phyloP scores from a whole-genome alignment of 768 basidiomycete genomes.

The Auricularia auricula-judae region DNA sequence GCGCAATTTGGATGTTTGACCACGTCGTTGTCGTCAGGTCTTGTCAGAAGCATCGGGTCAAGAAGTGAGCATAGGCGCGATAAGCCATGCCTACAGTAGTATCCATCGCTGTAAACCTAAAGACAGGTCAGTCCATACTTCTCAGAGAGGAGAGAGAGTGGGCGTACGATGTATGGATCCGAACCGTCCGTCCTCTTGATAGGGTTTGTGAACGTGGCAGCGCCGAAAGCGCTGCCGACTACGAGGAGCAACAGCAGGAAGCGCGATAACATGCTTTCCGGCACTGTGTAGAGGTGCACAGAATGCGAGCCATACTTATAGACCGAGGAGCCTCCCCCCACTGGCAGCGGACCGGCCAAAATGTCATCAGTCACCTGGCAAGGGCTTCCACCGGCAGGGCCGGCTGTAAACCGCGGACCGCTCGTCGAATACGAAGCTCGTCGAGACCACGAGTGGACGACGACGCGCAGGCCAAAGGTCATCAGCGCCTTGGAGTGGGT shows the following conservation, averaged over 20 bases:
- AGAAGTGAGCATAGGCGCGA: too few species aligned
- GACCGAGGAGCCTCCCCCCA: too few species aligned
- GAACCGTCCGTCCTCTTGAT: slow-evolving; percentile 6
- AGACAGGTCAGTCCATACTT: not conserved
- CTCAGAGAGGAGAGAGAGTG: not conserved
- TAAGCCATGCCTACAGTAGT: not conserved
- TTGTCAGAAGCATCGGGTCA: not conserved
- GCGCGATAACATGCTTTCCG: not conserved
- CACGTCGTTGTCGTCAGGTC: slow-evolving; percentile 3
- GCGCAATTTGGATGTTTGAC: slow-evolving; percentile 2
- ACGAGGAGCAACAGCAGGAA: not conserved
- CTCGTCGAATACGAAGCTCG: too few species aligned
- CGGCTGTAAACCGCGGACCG: too few species aligned
- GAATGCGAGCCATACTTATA: not conserved
- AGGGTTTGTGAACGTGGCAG: slow-evolving; percentile 7
- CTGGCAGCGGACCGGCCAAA: too few species aligned
- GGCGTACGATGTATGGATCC: slow-evolving; percentile 5
- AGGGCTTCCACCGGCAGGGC: too few species aligned
- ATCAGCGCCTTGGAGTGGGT: too few species aligned
- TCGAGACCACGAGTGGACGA: too few species aligned
- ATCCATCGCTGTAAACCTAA: slow-evolving; percentile 4
- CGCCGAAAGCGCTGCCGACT: not conserved
- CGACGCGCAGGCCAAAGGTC: too few species aligned
- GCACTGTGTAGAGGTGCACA: not conserved
- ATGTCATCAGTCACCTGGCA: too few species aligned